These are phyloP conservation scores for Desmodesmus armatus DNA, from an alignment of 139 green algal species.

Conservation along the genomic window DNA sequence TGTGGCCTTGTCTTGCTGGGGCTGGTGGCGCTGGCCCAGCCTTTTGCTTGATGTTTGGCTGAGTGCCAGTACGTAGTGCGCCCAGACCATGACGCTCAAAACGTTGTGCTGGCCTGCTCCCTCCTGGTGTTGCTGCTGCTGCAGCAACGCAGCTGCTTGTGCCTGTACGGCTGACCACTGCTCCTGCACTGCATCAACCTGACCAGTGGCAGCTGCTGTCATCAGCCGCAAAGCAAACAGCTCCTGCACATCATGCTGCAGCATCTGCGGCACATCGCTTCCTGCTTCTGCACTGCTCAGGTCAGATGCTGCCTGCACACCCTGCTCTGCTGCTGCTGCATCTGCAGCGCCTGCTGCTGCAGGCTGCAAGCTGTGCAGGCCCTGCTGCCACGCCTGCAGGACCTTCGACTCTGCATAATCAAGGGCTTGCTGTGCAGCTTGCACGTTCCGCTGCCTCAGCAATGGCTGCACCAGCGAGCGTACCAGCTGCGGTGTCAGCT, in stretches of 20 bases:
- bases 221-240: conserved; percentile 1
- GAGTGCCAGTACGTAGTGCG: neutral
- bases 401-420: neutral
- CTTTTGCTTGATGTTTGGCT: too few relatives aligned
- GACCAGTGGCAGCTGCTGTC: conserved; percentile 7
- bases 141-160: neutral
- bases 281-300: neutral
- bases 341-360: neutral
- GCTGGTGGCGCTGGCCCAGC: too few relatives aligned
- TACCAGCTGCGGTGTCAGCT: conserved; percentile 7
- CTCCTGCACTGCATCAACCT: neutral
- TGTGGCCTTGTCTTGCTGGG: neutral
- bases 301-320: too few relatives aligned
- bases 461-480: conserved; percentile 31
- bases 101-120: neutral
- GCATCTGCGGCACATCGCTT: neutral
- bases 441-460: conserved; percentile 24
- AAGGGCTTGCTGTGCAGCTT: conserved; percentile 1
- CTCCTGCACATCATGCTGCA: neutral
- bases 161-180: conserved; percentile 19
- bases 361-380: neutral
- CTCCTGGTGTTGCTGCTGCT: conserved; percentile 13
- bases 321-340: neutral
- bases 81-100: neutral
- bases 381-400: neutral